Evolutionary conservation across 192 early-diverging fungal species (phyloP).

Genomic region (Linnemannia schmuckeri): DNA sequence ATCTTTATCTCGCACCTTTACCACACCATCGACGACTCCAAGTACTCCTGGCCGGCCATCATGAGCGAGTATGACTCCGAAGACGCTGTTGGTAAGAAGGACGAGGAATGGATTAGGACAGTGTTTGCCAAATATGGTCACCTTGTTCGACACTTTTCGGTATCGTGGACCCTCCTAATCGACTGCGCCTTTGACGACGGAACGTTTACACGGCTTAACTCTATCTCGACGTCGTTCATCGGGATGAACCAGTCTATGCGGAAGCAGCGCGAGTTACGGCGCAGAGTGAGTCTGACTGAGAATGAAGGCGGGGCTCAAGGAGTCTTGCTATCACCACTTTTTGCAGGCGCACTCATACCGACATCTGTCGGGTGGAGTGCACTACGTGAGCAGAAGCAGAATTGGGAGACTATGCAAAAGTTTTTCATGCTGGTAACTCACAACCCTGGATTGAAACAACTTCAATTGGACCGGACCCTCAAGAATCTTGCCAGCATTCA

Average conservation of each 20-base stretch:
- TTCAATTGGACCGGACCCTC: background rate
- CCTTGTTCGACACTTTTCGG: background rate
- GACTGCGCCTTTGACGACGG: background rate
- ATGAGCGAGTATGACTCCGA: background rate
- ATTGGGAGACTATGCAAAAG: background rate
- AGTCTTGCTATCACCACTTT: background rate
- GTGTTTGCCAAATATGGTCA: background rate
- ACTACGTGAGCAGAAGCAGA: background rate
- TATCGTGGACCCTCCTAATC: background rate
- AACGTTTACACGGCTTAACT: background rate
- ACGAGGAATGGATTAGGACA: background rate
- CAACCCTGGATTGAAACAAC: background rate
- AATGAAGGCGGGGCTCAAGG: background rate
- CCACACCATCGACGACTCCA: background rate
- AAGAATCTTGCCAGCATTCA: background rate
- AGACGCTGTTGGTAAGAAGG: background rate
- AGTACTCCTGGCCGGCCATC: background rate
- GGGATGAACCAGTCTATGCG: background rate
- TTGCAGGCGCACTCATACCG: background rate
- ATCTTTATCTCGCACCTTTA: background rate
- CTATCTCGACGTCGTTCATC: background rate
- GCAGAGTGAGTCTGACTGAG: background rate
- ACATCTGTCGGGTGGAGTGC: background rate
- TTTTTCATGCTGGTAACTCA: background rate
- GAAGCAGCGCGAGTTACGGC: background rate